These are phyloP conservation scores for Leptographium radiaticola DNA, from an alignment of 2,329 filamentous ascomycete genomes.

Conservation along the genomic window DNA sequence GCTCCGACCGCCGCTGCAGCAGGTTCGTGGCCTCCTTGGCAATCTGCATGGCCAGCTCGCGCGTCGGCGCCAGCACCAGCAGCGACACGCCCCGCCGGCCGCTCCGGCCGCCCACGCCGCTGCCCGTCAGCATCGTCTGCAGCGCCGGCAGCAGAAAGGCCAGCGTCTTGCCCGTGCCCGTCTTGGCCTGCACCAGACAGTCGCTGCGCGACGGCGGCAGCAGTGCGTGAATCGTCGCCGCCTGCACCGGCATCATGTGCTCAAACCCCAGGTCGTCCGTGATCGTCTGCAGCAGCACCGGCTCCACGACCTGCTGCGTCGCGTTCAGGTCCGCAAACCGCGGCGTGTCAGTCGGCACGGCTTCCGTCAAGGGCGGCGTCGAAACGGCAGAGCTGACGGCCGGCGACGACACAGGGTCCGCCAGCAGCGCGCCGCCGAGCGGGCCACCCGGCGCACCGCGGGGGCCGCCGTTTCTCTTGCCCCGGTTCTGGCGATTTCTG, in stretches of 20 bases:
- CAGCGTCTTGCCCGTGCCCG: constrained; percentile 76
- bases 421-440: too few relatives aligned
- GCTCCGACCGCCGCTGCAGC: constrained; percentile 58
- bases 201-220: constrained; percentile 31
- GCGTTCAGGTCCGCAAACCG: constrained; percentile 31
- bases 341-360: constrained; percentile 29
- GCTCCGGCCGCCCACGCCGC: constrained; percentile 5
- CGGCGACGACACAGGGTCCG: too few relatives aligned
- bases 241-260: constrained; percentile 42
- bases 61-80: constrained; percentile 57
- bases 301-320: constrained; percentile 27
- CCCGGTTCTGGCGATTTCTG: too few relatives aligned
- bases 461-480: too few relatives aligned
- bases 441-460: too few relatives aligned
- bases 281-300: constrained; percentile 33
- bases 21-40: constrained; percentile 58
- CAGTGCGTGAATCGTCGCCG: constrained; percentile 34
- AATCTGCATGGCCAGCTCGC: constrained; percentile 59
- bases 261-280: constrained; percentile 34
- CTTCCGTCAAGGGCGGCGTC: constrained; percentile 22
- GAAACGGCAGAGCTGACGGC: too few relatives aligned
- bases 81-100: constrained; percentile 34
- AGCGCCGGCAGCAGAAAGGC: constrained; percentile 77
- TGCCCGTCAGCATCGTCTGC: constrained; percentile 51
- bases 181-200: constrained; percentile 69